phyloP scores from a whole-genome alignment of 768 basidiomycete species.

The Auriscalpium orientale region DNA sequence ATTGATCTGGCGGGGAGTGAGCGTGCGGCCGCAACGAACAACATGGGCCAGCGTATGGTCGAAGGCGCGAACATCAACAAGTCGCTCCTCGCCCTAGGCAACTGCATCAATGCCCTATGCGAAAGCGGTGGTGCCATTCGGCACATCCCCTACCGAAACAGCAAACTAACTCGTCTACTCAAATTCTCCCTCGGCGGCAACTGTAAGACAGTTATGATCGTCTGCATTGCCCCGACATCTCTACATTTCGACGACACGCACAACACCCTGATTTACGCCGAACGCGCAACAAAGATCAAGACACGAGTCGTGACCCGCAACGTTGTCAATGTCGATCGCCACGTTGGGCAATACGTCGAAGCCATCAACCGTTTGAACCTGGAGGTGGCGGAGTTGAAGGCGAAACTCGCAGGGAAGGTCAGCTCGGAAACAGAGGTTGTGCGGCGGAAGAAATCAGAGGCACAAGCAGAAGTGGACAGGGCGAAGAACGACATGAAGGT shows the following conservation, averaged over 20 bases:
- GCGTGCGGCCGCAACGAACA: constrained; percentile 89
- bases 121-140: constrained; percentile 83
- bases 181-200: constrained; percentile 98
- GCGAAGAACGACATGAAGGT: constrained; percentile 64
- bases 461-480: constrained; percentile 63
- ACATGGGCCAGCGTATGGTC: constrained; percentile 97
- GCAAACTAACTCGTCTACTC: constrained; percentile 93
- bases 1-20: constrained; percentile 98
- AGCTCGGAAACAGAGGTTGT: constrained; percentile 53
- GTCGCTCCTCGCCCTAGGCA: constrained; percentile 91
- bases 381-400: constrained; percentile 81
- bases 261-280: constrained; percentile 95
- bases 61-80: constrained; percentile 99
- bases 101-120: constrained; percentile 98
- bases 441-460: constrained; percentile 64
- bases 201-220: constrained; percentile 99
- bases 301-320: constrained; percentile 95
- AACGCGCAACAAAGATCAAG: constrained; percentile 97
- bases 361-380: constrained; percentile 84
- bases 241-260: constrained; percentile 97
- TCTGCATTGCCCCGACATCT: constrained; percentile 93
- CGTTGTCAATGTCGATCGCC: constrained; percentile 88
- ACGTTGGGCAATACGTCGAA: constrained; percentile 92
- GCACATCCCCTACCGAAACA: constrained; percentile 95
- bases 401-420: constrained; percentile 70